A percentile compares a stretch with the other conserved stretches of the same genome.
These are phyloP conservation scores for Lodderomyces margitis DNA, from an alignment of 1,139 yeast species.

Conservation along the genomic window DNA sequence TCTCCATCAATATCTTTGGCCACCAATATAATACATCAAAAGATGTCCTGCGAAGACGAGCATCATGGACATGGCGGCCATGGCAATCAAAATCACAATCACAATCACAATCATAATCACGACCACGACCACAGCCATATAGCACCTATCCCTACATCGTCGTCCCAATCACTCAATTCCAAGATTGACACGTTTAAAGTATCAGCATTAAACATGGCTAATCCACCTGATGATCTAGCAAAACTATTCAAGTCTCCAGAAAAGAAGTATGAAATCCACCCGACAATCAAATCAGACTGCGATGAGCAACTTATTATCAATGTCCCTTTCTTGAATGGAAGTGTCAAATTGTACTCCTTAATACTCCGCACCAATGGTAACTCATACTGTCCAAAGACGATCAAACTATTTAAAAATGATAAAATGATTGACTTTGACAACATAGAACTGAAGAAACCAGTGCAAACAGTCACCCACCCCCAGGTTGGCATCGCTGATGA, in stretches of 20 bases:
- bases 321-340: conserved; percentile 71
- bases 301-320: conserved; percentile 77
- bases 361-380: conserved; percentile 67
- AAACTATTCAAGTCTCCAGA: conserved; percentile 49
- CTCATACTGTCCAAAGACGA: conserved; percentile 61
- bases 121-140: conserved; percentile 29
- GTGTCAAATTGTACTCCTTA: conserved; percentile 71
- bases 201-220: conserved; percentile 62
- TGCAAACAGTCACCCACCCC: conserved; percentile 62
- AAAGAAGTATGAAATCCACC: conserved; percentile 41
- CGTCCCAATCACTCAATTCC: conserved; percentile 64
- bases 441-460: conserved; percentile 49
- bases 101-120: conserved; percentile 23
- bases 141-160: conserved; percentile 72
- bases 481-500: conserved; percentile 47
- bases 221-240: conserved; percentile 48
- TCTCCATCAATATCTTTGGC: too few species aligned
- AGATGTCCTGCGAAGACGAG: conserved; percentile 44
- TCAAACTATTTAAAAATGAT: conserved; percentile 73
- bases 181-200: conserved; percentile 63
- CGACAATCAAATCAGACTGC: conserved; percentile 67
- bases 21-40: too few species aligned
- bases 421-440: conserved; percentile 69
- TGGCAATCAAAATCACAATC: conserved; percentile 24
- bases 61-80: conserved; percentile 24